phyloP scores from a whole-genome alignment of 768 basidiomycete genomes.

The Leucosporidium creatinivorum region DNA sequence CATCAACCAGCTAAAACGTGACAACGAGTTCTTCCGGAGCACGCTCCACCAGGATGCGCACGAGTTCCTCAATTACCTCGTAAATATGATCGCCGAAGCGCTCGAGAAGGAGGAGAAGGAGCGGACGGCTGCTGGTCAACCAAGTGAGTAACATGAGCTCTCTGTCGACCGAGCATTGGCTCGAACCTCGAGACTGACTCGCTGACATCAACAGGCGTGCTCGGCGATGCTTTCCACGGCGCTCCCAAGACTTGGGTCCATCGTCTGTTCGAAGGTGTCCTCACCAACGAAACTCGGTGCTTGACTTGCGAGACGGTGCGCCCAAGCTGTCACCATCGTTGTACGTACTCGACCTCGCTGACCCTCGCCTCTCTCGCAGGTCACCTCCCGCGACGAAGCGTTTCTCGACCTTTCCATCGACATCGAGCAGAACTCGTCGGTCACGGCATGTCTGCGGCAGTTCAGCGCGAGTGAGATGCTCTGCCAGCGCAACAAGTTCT shows the following conservation, averaged over 20 bases:
- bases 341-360: not conserved
- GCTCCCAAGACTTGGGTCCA: constrained; percentile 67
- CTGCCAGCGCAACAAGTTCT: constrained; percentile 96
- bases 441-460: constrained; percentile 89
- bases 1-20: constrained; percentile 84
- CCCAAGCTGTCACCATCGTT: constrained; percentile 7
- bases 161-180: constrained; percentile 40
- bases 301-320: constrained; percentile 92
- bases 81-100: constrained; percentile 80
- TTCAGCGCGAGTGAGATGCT: constrained; percentile 99
- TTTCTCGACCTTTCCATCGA: constrained; percentile 99
- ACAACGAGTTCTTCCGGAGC: constrained; percentile 83
- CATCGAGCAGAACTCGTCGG: constrained; percentile 94
- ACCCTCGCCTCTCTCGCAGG: constrained; percentile 45
- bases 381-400: constrained; percentile 86
- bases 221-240: constrained; percentile 38
- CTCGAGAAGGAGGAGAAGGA: constrained; percentile 34
- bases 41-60: constrained; percentile 98
- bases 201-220: constrained; percentile 13
- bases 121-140: not conserved
- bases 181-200: not conserved
- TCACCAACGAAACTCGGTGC: constrained; percentile 97
- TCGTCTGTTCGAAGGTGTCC: constrained; percentile 78
- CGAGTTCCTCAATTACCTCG: constrained; percentile 88
- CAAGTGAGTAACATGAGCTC: not conserved